Percentiles rank a stretch among this genome's conserved stretches.
phyloP scores from a whole-genome alignment of 768 basidiomycete genomes.

The Suillus ampliporus region DNA sequence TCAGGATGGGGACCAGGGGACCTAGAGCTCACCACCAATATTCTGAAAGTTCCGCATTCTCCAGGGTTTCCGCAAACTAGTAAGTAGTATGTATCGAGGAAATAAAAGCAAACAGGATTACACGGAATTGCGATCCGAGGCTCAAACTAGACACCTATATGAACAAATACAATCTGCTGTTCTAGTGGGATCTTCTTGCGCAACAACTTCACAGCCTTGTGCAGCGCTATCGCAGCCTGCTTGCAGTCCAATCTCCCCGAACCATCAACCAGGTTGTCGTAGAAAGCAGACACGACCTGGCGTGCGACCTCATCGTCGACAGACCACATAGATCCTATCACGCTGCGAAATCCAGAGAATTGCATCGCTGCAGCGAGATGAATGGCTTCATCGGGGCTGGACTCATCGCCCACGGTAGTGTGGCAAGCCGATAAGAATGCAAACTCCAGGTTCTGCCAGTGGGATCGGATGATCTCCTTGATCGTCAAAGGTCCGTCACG shows the following conservation, averaged over 20 bases:
- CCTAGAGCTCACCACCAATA: too few relatives aligned
- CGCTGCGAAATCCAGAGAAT: conserved; percentile 24
- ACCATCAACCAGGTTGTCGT: not conserved
- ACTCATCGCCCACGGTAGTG: conserved; percentile 24
- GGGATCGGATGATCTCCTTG: conserved; percentile 20
- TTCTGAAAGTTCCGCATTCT: too few relatives aligned
- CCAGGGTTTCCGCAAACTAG: too few relatives aligned
- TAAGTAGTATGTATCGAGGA: too few relatives aligned
- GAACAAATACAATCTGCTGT: conserved; percentile 11
- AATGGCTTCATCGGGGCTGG: conserved; percentile 23
- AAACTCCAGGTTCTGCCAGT: conserved; percentile 13
- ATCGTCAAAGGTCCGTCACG: conserved; percentile 15
- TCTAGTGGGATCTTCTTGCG: conserved; percentile 7
- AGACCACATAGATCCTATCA: conserved; percentile 30
- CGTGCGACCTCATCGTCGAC: conserved; percentile 21
- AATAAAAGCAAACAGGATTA: too few relatives aligned
- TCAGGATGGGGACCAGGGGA: too few relatives aligned
- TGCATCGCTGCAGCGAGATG: conserved; percentile 31
- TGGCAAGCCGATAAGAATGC: conserved; percentile 31
- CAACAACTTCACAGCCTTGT: conserved; percentile 2
- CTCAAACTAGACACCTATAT: conserved; percentile 8
- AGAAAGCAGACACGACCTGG: conserved; percentile 5
- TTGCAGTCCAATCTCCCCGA: not conserved
- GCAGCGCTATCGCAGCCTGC: conserved; percentile 4
- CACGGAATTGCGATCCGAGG: too few relatives aligned